Base-by-base conservation (phyloP, 495 filamentous ascomycete genomes). In the Penicillium daleae region DNA sequence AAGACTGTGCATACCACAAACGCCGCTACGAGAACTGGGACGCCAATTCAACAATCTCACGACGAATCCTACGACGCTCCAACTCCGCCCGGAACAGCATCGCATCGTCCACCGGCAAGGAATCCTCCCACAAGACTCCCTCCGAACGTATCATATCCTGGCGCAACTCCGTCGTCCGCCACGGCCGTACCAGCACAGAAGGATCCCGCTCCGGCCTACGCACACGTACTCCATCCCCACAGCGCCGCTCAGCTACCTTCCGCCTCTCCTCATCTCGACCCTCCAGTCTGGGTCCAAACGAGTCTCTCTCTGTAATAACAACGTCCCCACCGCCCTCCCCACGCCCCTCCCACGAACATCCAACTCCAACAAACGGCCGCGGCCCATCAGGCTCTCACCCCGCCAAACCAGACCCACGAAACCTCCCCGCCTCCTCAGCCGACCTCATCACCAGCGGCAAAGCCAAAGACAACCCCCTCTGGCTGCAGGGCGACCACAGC, bases 111-210 rank as follows among this genome's bases (percentile, higher is more conserved):
- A 78, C 64, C 57, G 81, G 70, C 48, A 80, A 76, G 61, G 78
- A 78, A 27, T 80, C 73, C 40, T 57, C 76, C 65, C 86, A 74
- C 66, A 86, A 85, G 63, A 82, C 88, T 1, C 83, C 86, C 5
- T 87, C 89, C 7, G 94, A 98, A 63, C 84, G 91, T n/a, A 97
- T 97, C 59, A 82, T 96, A 39, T 91, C 87, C 56, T 98, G 94
- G 94, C 89, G 94, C 15, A 92, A 94, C 67, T 92, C 88, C 6
- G 78, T 82, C 33, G 83, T 93, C 58, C 86, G 81, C 26, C 86
- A 85, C 56, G 74, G 74, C 56, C 82, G 76, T 31, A 68, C 76
- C 35, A 85, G 82, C 64, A 71, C 82, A 29, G 84, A 86, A n/a
- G 76, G 78, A 24, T 79, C 80, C 42, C 77, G 75, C 56, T 71